phyloP scores from a whole-genome alignment of 176 grass and related monocot species.

The Cymbopogon citratus region DNA sequence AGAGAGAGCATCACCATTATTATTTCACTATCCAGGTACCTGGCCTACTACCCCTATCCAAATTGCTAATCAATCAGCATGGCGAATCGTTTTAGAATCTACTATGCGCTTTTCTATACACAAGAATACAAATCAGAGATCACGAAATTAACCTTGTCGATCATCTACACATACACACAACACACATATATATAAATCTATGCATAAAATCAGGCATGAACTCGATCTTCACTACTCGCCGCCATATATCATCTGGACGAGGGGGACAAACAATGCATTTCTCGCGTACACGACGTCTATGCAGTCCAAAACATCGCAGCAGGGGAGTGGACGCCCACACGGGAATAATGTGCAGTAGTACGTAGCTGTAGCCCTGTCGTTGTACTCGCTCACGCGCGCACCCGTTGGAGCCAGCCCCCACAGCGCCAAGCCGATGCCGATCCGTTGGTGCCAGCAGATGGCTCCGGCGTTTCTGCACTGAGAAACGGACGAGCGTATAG shows the following conservation, averaged over 20 bases:
- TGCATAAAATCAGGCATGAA: background rate
- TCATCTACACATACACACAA: no score
- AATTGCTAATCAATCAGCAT: background rate
- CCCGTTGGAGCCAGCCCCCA: slow-evolving; percentile 22
- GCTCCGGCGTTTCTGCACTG: background rate
- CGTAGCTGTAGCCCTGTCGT: background rate
- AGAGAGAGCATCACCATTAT: background rate
- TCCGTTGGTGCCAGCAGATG: background rate
- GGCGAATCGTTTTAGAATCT: background rate
- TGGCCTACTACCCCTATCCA: background rate
- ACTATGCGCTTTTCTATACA: background rate
- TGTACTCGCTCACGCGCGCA: background rate
- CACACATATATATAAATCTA: background rate
- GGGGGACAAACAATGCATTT: background rate
- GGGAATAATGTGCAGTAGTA: slow-evolving; percentile 25
- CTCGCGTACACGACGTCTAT: background rate
- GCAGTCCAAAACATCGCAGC: background rate
- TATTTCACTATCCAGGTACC: background rate
- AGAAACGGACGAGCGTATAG: slow-evolving; percentile 16
- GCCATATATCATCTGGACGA: no score
- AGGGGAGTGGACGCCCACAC: slow-evolving; percentile 6
- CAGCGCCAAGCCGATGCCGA: background rate
- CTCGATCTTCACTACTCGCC: background rate
- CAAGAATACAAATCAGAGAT: background rate
- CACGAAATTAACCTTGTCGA: background rate